A percentile compares a stretch with the other conserved stretches of the same genome.
These are phyloP conservation scores for Calonectria multiphialidica DNA, from an alignment of 2,329 filamentous ascomycete species.

Conservation along the genomic window DNA sequence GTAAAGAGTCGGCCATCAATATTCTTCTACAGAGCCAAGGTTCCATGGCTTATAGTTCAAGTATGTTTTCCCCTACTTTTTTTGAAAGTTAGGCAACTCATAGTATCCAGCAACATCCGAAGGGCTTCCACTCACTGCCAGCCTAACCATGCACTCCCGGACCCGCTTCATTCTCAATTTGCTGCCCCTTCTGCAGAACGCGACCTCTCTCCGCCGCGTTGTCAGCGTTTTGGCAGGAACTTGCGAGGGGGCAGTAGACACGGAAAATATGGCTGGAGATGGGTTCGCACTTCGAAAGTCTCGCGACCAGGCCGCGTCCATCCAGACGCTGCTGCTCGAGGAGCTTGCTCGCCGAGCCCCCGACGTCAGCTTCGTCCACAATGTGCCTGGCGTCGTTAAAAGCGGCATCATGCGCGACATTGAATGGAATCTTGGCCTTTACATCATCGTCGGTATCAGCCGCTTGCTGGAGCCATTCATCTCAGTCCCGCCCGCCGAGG, in stretches of 20 bases:
- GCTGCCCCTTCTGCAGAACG: background rate
- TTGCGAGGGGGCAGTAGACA: background rate
- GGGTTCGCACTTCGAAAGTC: background rate
- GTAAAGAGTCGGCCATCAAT: background rate
- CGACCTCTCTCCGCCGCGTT: background rate
- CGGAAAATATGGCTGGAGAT: background rate
- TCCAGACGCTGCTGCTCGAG: background rate
- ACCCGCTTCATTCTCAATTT: conserved; percentile 2
- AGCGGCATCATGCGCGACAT: conserved; percentile 10
- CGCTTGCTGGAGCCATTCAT: background rate
- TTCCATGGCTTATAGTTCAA: background rate
- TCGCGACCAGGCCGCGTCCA: background rate
- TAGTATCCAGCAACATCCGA: background rate
- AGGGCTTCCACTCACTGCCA: background rate
- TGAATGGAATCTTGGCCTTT: background rate
- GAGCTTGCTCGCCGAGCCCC: background rate
- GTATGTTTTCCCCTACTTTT: background rate
- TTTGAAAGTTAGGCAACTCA: background rate
- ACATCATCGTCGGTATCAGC: background rate
- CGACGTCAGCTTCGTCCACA: background rate
- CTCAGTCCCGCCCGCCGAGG: background rate
- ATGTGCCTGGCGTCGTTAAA: background rate
- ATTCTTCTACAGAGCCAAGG: background rate
- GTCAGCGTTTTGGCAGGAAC: background rate
- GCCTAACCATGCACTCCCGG: background rate